Base-by-base conservation (phyloP, 495 filamentous ascomycete genomes). In the Aspergillus cavernicola region DNA sequence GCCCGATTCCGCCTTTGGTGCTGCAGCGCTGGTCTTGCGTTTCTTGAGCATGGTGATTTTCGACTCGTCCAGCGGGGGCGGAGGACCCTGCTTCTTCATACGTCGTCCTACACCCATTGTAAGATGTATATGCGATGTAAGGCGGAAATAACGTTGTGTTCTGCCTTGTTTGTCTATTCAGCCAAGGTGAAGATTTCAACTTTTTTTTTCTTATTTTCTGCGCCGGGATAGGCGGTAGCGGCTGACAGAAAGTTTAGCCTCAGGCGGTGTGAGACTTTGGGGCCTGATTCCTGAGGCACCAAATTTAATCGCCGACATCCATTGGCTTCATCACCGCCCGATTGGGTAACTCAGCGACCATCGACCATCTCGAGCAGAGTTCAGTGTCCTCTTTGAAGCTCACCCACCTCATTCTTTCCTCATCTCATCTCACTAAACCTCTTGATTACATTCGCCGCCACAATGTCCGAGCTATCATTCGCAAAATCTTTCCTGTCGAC, bases 11-110 rank as follows among this genome's bases (percentile, higher is more conserved):
- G 67, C 56, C 54, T 74, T 74, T 24, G 68, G 53, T 44, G 75
- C 72, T 61, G 75, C 71, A 29, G 82, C 72, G 23, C 76, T 81
- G 33, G 80, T 82, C 70, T 95, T 95, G 64, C 89, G 78, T 77
- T 96, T 86, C 63, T 79, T 89, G 50, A 85, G 66, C 45, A 83
- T 83, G 28, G 84, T 79, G 55, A 88, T 83, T 61, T 86, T 86
- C 22, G 81, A 84, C 67, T 96, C 90, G 59, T 92, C 86, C 52
- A 96, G 80, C 24, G 84, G 79, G 52, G 84, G 80, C 26, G 95
- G 95, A 55, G 87, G 80, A 31, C 90, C 95, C 77, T 98, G 93
- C 73, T 97, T 96, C 67, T 88, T 85, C 86, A 96, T 92, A 57
- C 93, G 90, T 62, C 90, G 88, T 57, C 90, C 88, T 52, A 81